phyloP scores from a whole-genome alignment of 2,329 filamentous ascomycete genomes.

The Apiospora kogelbergensis region DNA sequence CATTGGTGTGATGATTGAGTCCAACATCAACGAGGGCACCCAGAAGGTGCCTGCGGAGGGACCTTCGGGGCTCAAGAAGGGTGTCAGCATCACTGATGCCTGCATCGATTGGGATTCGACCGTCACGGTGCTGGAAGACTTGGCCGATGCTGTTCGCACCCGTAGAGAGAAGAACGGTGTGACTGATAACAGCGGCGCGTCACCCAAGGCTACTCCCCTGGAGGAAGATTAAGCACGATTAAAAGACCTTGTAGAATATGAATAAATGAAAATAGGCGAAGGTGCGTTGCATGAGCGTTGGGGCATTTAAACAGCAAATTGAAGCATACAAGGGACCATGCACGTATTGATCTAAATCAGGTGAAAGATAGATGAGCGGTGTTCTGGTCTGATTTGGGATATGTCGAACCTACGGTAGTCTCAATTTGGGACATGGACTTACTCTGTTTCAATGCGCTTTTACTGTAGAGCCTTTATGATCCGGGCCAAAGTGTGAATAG shows the following conservation, averaged over 20 bases:
- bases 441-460: background rate
- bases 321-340: background rate
- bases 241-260: background rate
- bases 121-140: constrained; percentile 75
- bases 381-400: background rate
- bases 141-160: constrained; percentile 79
- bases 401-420: background rate
- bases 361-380: background rate
- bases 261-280: constrained; percentile 1
- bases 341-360: background rate
- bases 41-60: constrained; percentile 88
- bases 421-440: background rate
- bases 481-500: background rate
- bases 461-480: background rate
- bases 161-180: constrained; percentile 59
- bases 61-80: constrained; percentile 75
- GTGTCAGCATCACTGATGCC: constrained; percentile 92
- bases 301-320: background rate
- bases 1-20: constrained; percentile 98
- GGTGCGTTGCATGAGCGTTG: background rate
- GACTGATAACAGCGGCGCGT: constrained; percentile 28
- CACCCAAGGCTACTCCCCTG: constrained; percentile 44
- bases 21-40: constrained; percentile 88
- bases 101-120: constrained; percentile 94
- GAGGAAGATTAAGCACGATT: constrained; percentile 47